These are phyloP conservation scores for Draba incana DNA, from an alignment of 345 rosid species.

Conservation along the genomic window DNA sequence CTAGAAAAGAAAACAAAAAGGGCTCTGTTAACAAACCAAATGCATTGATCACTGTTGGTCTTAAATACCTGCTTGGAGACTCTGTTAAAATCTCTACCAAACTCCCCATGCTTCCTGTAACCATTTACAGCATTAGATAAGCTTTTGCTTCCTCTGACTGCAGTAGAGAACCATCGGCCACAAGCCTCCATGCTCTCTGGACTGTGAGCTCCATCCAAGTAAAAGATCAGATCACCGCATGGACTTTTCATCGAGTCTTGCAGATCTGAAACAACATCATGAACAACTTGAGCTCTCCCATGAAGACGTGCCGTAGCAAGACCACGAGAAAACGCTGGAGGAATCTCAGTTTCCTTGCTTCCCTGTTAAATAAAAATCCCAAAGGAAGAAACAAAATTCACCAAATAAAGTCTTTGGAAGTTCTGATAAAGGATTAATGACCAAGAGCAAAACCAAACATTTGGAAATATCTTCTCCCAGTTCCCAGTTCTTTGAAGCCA, in stretches of 20 bases:
- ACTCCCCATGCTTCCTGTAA: constrained; percentile 36
- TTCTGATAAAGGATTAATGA: constrained; percentile 16
- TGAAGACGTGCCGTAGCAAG: constrained; percentile 74
- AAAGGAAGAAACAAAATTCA: constrained; percentile 18
- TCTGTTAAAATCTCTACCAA: constrained; percentile 39
- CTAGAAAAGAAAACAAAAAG: neutral
- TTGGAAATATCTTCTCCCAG: constrained; percentile 55
- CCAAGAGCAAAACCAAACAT: constrained; percentile 48
- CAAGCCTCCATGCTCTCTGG: constrained; percentile 96
- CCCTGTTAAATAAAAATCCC: constrained; percentile 41
- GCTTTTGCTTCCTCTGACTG: constrained; percentile 47
- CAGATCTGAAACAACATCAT: constrained; percentile 52
- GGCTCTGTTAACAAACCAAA: neutral
- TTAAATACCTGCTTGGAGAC: constrained; percentile 65
- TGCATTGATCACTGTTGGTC: constrained; percentile 23
- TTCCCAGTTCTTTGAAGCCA: constrained; percentile 87
- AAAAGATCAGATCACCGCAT: constrained; percentile 72
- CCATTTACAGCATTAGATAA: constrained; percentile 48
- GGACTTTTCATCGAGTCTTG: constrained; percentile 32
- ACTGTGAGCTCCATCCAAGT: constrained; percentile 95
- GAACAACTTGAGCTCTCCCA: constrained; percentile 83
- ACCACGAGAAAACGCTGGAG: constrained; percentile 70
- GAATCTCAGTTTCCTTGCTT: constrained; percentile 49
- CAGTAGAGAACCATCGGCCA: constrained; percentile 78
- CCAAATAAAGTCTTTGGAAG: neutral